Conservation (phyloP, 1,284 basidiomycete species). For the Ganoderma leucocontextum region DNA sequence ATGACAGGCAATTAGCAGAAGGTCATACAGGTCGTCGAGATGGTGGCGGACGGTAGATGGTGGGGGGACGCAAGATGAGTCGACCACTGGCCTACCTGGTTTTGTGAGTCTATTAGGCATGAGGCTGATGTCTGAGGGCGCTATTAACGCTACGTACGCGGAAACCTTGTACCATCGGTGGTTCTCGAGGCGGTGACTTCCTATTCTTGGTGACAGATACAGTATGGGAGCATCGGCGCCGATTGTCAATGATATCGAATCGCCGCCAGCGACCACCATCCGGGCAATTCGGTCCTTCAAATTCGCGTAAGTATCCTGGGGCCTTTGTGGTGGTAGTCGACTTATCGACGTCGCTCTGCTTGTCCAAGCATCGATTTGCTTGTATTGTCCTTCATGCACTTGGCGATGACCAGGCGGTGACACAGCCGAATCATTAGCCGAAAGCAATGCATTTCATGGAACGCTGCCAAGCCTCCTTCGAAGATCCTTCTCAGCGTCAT, state of each 20-base stretch:
- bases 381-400: background rate
- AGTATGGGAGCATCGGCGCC: background rate
- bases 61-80: background rate
- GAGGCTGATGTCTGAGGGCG: background rate
- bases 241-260: background rate
- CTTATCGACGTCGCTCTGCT: background rate
- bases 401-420: background rate
- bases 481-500: background rate
- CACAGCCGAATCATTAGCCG: background rate
- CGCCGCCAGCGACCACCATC: background rate
- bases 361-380: background rate
- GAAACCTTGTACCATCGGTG: slow-evolving; percentile 1
- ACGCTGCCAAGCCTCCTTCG: background rate
- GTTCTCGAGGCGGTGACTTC: background rate
- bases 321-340: background rate
- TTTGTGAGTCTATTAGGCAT: background rate
- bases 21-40: background rate
- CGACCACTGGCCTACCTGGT: background rate
- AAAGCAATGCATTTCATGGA: slow-evolving; percentile 3
- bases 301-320: background rate
- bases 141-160: background rate
- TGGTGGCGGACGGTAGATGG: background rate
- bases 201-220: slow-evolving; percentile 1
- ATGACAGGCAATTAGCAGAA: background rate
- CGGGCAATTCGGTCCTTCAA: background rate